phyloP scores from a whole-genome alignment of 176 grass and related monocot genomes.

The Cenchrus purpureus region DNA sequence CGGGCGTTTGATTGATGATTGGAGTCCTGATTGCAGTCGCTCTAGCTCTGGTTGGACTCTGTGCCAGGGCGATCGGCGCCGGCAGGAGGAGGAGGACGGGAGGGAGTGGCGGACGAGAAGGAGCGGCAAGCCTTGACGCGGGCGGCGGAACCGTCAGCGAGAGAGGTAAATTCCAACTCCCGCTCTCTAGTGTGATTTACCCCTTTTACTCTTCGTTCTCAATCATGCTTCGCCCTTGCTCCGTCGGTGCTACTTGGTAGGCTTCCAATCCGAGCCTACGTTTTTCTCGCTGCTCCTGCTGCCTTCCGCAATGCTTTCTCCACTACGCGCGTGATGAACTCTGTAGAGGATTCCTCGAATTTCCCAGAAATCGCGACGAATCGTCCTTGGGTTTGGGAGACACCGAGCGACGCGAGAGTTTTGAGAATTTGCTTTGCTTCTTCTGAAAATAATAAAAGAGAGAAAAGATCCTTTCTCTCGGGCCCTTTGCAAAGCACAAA shows the following conservation, averaged over 20 bases:
- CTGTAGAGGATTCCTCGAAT: neutral
- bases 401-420: neutral
- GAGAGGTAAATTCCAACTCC: conserved; percentile 46
- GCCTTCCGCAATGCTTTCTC: neutral
- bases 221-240: neutral
- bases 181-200: conserved; percentile 6
- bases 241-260: neutral
- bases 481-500: neutral
- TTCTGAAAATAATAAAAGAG: neutral
- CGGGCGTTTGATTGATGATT: conserved; percentile 55
- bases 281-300: neutral
- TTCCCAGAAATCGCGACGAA: neutral
- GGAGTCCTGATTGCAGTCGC: conserved; percentile 32
- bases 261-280: conserved; percentile 50
- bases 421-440: neutral
- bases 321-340: neutral
- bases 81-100: neutral
- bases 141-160: conserved; percentile 19
- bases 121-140: neutral
- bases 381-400: neutral
- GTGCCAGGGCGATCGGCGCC: conserved; percentile 42
- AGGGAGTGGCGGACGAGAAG: neutral
- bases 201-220: conserved; percentile 3
- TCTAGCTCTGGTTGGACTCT: conserved; percentile 17
- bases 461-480: neutral